Evolutionary conservation across 768 basidiomycete species (phyloP).

Genomic region (Cubamyces sp.): DNA sequence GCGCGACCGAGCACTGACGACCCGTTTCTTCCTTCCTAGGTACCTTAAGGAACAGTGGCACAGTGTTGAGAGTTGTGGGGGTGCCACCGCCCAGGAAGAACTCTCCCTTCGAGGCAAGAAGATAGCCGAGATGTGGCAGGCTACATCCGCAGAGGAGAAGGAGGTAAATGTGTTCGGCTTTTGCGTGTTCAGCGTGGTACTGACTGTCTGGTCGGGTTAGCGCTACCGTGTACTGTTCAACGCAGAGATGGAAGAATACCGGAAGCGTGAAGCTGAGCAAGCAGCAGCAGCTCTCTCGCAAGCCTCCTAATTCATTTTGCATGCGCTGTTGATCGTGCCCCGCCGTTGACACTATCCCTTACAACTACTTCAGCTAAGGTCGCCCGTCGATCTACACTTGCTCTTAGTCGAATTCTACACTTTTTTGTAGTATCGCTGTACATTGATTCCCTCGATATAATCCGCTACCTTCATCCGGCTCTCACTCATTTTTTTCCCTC

Average conservation of each 20-base stretch:
- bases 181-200: background rate
- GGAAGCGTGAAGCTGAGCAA: background rate
- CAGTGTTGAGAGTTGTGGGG: background rate
- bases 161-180: conserved; percentile 1
- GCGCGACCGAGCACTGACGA: background rate
- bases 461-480: background rate
- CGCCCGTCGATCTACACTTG: background rate
- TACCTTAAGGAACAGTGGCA: background rate
- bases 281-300: no score
- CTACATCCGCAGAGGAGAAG: conserved; percentile 11
- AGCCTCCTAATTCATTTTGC: background rate
- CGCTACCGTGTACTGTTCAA: background rate
- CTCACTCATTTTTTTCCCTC: background rate
- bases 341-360: background rate
- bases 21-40: background rate
- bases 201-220: background rate
- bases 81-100: background rate
- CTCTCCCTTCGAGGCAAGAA: background rate
- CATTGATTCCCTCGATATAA: background rate
- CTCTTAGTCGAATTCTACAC: background rate
- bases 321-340: background rate
- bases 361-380: background rate
- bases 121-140: background rate
- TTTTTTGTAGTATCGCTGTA: conserved; percentile 4
- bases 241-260: background rate